phyloP scores from a whole-genome alignment of 345 rosid species.

The Eucalyptus tenuipes region DNA sequence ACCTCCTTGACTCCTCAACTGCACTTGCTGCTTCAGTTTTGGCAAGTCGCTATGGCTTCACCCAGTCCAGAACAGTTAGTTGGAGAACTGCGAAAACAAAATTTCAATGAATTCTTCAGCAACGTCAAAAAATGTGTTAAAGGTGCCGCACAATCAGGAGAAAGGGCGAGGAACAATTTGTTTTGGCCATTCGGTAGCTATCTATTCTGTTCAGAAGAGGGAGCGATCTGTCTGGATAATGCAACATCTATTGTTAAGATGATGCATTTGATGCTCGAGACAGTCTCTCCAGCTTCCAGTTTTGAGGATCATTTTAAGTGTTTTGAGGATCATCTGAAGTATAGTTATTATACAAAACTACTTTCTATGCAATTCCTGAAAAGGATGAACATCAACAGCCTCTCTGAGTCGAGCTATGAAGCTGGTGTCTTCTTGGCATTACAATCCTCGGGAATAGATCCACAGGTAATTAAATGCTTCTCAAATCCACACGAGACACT shows the following conservation, averaged over 20 bases:
- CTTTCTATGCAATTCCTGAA: slow-evolving; percentile 24
- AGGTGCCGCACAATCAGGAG: not conserved
- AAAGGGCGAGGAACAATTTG: not conserved
- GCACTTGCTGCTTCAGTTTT: not conserved
- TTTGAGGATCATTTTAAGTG: slow-evolving; percentile 27
- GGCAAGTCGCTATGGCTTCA: not conserved
- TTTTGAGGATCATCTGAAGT: slow-evolving; percentile 37
- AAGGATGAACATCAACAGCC: slow-evolving; percentile 9
- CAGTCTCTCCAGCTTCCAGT: slow-evolving; percentile 14
- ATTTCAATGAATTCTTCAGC: slow-evolving; percentile 1
- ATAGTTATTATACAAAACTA: slow-evolving; percentile 29
- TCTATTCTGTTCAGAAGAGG: slow-evolving; percentile 54
- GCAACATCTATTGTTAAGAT: slow-evolving; percentile 30
- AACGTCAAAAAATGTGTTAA: slow-evolving; percentile 2
- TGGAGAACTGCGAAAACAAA: not conserved
- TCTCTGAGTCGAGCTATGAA: slow-evolving; percentile 47
- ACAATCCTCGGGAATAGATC: slow-evolving; percentile 43
- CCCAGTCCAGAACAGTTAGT: slow-evolving; percentile 11
- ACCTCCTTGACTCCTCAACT: slow-evolving; percentile 9
- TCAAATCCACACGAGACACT: not conserved
- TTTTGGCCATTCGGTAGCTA: slow-evolving; percentile 72
- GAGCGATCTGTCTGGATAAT: slow-evolving; percentile 65
- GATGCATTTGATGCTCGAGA: slow-evolving; percentile 35
- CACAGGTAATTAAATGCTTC: slow-evolving; percentile 8
- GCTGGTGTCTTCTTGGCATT: slow-evolving; percentile 54